These are phyloP conservation scores for Aspergillus chevalieri DNA, from an alignment of 2,329 filamentous ascomycete species.

Conservation along the genomic window DNA sequence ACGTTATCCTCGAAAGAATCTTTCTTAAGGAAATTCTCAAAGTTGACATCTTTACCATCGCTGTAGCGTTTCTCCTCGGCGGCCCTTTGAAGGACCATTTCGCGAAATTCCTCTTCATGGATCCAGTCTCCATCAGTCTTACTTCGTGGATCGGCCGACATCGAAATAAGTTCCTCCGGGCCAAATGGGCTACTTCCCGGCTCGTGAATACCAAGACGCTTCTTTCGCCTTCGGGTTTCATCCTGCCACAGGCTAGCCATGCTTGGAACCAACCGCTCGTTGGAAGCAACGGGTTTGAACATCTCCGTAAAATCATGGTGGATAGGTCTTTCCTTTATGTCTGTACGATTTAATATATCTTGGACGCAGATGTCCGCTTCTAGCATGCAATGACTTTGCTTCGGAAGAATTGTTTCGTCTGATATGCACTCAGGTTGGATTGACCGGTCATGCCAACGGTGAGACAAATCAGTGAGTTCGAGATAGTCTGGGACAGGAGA, in stretches of 20 bases:
- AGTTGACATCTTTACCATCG: slow-evolving; percentile 44
- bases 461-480: slow-evolving; percentile 54
- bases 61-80: slow-evolving; percentile 54
- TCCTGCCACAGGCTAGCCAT: slow-evolving; percentile 93
- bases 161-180: slow-evolving; percentile 72
- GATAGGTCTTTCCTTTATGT: slow-evolving; percentile 68
- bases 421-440: slow-evolving; percentile 57
- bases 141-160: slow-evolving; percentile 76
- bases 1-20: slow-evolving; percentile 52
- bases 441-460: slow-evolving; percentile 75
- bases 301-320: slow-evolving; percentile 85
- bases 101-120: slow-evolving; percentile 76
- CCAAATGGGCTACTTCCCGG: slow-evolving; percentile 71
- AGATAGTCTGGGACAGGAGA: slow-evolving; percentile 65
- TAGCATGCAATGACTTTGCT: slow-evolving; percentile 79
- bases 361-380: slow-evolving; percentile 87
- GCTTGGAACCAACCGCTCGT: slow-evolving; percentile 82
- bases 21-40: slow-evolving; percentile 60
- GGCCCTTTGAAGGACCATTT: slow-evolving; percentile 59
- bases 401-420: slow-evolving; percentile 59
- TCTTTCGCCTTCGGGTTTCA: slow-evolving; percentile 72
- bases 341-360: slow-evolving; percentile 74
- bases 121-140: slow-evolving; percentile 77
- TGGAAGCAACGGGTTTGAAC: slow-evolving; percentile 54
- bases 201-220: slow-evolving; percentile 58